Percentiles rank a stretch among this genome's conserved stretches.
Evolutionary conservation across 2,329 filamentous ascomycete species (phyloP).

Genomic region (Metarhizium rileyi): DNA sequence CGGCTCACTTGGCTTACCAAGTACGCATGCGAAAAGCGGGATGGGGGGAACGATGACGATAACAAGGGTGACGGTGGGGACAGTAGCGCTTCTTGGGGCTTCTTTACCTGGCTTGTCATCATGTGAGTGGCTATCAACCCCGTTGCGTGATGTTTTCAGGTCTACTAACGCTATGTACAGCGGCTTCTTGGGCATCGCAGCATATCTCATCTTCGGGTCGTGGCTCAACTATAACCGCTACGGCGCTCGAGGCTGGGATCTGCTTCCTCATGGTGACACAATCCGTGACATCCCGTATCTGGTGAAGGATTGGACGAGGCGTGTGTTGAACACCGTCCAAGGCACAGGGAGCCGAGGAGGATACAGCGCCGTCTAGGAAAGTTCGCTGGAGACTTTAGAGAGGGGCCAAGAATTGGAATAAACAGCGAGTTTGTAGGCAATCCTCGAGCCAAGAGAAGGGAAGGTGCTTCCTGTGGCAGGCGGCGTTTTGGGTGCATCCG

Average conservation of each 20-base stretch:
- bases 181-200: constrained; percentile 70
- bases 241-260: constrained; percentile 88
- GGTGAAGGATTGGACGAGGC: constrained; percentile 75
- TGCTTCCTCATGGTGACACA: constrained; percentile 84
- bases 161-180: constrained; percentile 32
- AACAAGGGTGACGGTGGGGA: constrained; percentile 33
- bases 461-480: not conserved
- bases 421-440: not conserved
- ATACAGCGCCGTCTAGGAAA: constrained; percentile 75
- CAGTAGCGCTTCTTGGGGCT: constrained; percentile 64
- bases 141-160: not conserved
- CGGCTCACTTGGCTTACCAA: constrained; percentile 80
- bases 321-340: constrained; percentile 74
- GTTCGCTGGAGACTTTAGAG: not conserved
- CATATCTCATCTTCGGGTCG: constrained; percentile 94
- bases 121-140: constrained; percentile 51
- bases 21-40: constrained; percentile 62
- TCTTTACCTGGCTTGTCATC: constrained; percentile 95
- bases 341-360: constrained; percentile 77
- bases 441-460: not conserved
- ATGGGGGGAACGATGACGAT: constrained; percentile 32
- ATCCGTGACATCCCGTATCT: constrained; percentile 89
- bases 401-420: not conserved
- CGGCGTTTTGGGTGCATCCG: too few species aligned
- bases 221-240: constrained; percentile 99